Conservation (phyloP, 306 rosid species). For the Quillaja saponaria region DNA sequence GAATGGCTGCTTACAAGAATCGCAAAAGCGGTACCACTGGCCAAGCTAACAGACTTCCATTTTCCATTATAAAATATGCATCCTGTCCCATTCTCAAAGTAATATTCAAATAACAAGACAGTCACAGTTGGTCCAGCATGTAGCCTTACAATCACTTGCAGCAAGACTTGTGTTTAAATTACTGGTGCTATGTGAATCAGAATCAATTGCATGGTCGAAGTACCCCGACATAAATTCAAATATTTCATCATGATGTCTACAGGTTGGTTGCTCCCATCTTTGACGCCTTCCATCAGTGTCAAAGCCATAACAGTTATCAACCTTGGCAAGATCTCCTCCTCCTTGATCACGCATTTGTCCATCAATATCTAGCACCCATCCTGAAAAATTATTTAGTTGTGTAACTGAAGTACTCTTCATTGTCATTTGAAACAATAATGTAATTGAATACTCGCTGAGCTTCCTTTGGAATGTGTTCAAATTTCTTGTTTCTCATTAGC, state of each 20-base stretch:
- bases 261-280: too few species aligned
- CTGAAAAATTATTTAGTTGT: background rate
- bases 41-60: too few species aligned
- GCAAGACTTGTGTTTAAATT: constrained; percentile 20
- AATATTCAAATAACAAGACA: constrained; percentile 19
- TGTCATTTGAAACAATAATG: too few species aligned
- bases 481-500: background rate
- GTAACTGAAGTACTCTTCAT: constrained; percentile 10
- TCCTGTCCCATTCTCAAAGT: constrained; percentile 2
- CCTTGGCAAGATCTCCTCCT: background rate
- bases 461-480: background rate
- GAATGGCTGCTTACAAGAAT: too few species aligned
- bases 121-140: constrained; percentile 24
- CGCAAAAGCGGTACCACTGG: too few species aligned
- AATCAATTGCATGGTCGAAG: too few species aligned
- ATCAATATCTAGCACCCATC: too few species aligned
- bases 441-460: background rate
- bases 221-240: background rate
- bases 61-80: too few species aligned
- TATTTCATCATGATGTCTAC: too few species aligned
- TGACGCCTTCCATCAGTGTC: background rate
- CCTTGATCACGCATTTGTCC: background rate
- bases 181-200: too few species aligned
- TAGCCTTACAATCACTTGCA: too few species aligned
- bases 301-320: constrained; percentile 11